A percentile compares a stretch with the other conserved stretches of the same genome.
phyloP scores from a whole-genome alignment of 495 filamentous ascomycete species.

The Eremomyces bilateralis region DNA sequence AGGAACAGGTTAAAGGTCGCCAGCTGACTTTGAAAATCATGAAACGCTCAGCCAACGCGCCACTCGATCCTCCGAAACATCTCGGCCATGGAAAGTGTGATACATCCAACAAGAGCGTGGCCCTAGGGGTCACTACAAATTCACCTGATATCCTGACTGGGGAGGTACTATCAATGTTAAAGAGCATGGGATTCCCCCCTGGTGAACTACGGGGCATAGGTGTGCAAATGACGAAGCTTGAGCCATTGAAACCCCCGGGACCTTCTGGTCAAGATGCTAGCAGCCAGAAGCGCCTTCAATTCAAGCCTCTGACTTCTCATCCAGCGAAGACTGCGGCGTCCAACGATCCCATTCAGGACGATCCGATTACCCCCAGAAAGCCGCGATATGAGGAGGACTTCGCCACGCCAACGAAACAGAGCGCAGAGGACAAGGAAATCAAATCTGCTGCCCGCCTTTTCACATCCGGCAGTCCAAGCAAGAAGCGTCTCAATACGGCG shows the following conservation, averaged over 20 bases:
- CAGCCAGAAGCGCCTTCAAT: constrained; percentile 38
- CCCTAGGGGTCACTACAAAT: constrained; percentile 67
- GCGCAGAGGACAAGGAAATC: too few relatives aligned
- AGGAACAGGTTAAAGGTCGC: constrained; percentile 65
- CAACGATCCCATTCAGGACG: constrained; percentile 29
- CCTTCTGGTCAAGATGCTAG: constrained; percentile 16
- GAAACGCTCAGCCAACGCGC: constrained; percentile 64
- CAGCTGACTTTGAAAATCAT: constrained; percentile 88
- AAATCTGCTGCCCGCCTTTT: constrained; percentile 14
- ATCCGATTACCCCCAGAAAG: constrained; percentile 45
- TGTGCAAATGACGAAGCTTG: constrained; percentile 77
- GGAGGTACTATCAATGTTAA: constrained; percentile 64
- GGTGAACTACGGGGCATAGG: constrained; percentile 81
- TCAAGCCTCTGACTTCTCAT: constrained; percentile 20
- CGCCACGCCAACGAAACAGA: too few relatives aligned
- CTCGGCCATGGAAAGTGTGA: constrained; percentile 92
- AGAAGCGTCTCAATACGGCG: constrained; percentile 48
- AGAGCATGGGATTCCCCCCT: constrained; percentile 62
- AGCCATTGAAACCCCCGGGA: constrained; percentile 37
- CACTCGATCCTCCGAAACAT: constrained; percentile 82
- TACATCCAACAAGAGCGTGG: constrained; percentile 65
- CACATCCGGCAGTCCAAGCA: constrained; percentile 23
- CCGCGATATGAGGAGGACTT: constrained; percentile 5
- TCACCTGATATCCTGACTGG: constrained; percentile 43
- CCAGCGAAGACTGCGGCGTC: constrained; percentile 7